Evolutionary conservation across 495 filamentous ascomycete genomes (phyloP), one percentile per base, ranked within the genome.

Genomic region (Penicillium chermesinum): DNA sequence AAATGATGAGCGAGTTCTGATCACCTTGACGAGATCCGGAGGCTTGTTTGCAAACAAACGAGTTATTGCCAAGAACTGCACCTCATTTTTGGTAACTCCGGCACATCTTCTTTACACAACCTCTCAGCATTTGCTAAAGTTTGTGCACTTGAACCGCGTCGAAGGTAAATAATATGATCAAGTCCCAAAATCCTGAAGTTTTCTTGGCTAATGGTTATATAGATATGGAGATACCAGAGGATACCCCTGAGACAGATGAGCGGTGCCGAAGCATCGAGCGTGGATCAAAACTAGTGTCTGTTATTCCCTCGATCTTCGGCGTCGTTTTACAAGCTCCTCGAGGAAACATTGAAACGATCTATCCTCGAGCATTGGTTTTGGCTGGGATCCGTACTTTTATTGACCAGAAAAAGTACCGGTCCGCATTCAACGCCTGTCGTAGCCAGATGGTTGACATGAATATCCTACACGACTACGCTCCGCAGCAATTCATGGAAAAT

Each of bases 371-470:
- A 5, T 81, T 98, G 58, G 91, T 97, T 2, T 67, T 98, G 49
- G 88, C 89, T 0, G 89, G 91, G 15, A 88, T 96, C 35, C 79
- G 93, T 36, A 76, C 80, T 30, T 82, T 84, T 34, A 87, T 98
- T 43, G 85, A 86, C 49, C 69, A 74, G 15, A 87, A 85, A 61
- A 76, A 93, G 38, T 98, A 96, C 55, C 83, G 75, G 38, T 80
- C 76, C 45, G 93, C 93, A 1, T 98, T 95, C 62, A 69, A 87
- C 19, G 81, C 85, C 33, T 98, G 93, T 62, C 82, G 93, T 25
- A 89, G 83, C 42, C 94, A 96, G 61, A 81, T 93, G 51, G 93
- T 98, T 2, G 93, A 98, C 60, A 89, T 96, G 84, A 98, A 97
- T 59, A 91, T 98, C 44, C 72, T 98, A n/a, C 91, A 95, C 62